These are phyloP conservation scores for Aspergillus quadrilineatus DNA, from an alignment of 2,329 filamentous ascomycete genomes.

Conservation along the genomic window DNA sequence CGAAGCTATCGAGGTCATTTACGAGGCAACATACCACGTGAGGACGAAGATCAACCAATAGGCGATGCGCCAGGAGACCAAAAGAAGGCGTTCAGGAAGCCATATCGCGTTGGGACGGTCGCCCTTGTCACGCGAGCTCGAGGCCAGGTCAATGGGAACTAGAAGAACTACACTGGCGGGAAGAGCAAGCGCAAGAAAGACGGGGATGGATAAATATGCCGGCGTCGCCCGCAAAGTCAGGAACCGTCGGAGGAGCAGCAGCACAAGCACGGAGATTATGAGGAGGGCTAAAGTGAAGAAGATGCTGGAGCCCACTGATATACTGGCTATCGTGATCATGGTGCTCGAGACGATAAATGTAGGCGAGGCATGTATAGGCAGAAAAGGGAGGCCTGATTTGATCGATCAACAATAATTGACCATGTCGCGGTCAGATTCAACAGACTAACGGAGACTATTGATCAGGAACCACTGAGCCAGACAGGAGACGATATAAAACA, in stretches of 20 bases:
- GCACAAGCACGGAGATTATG: conserved; percentile 70
- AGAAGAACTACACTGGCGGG: conserved; percentile 88
- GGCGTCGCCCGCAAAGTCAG: conserved; percentile 88
- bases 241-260: conserved; percentile 85
- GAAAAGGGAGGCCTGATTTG: conserved; percentile 15
- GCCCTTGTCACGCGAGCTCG: conserved; percentile 72
- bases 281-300: conserved; percentile 74
- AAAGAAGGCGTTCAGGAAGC: conserved; percentile 73
- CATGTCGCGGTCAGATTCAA: conserved; percentile 12
- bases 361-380: conserved; percentile 12
- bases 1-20: neutral
- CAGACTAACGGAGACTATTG: conserved; percentile 18
- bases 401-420: conserved; percentile 19
- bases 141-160: conserved; percentile 93
- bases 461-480: conserved; percentile 7
- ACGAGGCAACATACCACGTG: conserved; percentile 67
- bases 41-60: conserved; percentile 97
- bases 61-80: conserved; percentile 89
- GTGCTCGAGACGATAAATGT: conserved; percentile 20
- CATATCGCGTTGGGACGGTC: conserved; percentile 73
- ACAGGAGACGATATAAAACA: neutral
- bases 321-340: conserved; percentile 37
- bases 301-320: conserved; percentile 72
- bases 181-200: conserved; percentile 93
- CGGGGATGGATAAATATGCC: conserved; percentile 82